These are phyloP conservation scores for Macadamia integrifolia DNA, from an alignment of 164 flowering plant species.

Conservation along the genomic window DNA sequence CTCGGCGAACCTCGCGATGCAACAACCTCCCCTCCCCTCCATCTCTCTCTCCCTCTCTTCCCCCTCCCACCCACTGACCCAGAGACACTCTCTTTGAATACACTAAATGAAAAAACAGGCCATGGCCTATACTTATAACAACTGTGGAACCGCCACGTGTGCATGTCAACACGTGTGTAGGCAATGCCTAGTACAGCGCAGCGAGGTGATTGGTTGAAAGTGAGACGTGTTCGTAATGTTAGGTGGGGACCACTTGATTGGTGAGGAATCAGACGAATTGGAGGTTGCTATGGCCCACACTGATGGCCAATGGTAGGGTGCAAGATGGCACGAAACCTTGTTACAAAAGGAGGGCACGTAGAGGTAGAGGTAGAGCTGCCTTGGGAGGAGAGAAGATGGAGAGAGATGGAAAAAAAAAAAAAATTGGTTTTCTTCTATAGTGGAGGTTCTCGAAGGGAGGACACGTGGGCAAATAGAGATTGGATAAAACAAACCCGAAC, in stretches of 20 bases:
- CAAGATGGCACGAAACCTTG: constrained; percentile 13
- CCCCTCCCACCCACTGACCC: too few species aligned
- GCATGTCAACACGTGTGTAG: constrained; percentile 22
- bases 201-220: constrained; percentile 29
- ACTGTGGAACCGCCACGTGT: constrained; percentile 25
- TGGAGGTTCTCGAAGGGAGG: constrained; percentile 29
- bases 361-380: constrained; percentile 12
- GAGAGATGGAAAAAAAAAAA: neutral
- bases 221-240: constrained; percentile 25
- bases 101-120: too few species aligned
- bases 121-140: constrained; percentile 15
- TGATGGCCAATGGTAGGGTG: constrained; percentile 17
- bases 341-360: constrained; percentile 12
- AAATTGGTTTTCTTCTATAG: neutral
- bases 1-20: constrained; percentile 51
- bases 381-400: constrained; percentile 7
- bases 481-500: constrained; percentile 9
- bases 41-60: neutral
- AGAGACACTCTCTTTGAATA: too few species aligned
- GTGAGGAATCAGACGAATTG: neutral
- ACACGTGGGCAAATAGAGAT: constrained; percentile 26
- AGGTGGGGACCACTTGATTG: constrained; percentile 21
- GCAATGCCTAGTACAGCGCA: constrained; percentile 15
- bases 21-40: constrained; percentile 50
- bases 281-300: constrained; percentile 21